These are phyloP conservation scores for Parathielavia hyrcaniae DNA, from an alignment of 495 filamentous ascomycete species.

Conservation along the genomic window DNA sequence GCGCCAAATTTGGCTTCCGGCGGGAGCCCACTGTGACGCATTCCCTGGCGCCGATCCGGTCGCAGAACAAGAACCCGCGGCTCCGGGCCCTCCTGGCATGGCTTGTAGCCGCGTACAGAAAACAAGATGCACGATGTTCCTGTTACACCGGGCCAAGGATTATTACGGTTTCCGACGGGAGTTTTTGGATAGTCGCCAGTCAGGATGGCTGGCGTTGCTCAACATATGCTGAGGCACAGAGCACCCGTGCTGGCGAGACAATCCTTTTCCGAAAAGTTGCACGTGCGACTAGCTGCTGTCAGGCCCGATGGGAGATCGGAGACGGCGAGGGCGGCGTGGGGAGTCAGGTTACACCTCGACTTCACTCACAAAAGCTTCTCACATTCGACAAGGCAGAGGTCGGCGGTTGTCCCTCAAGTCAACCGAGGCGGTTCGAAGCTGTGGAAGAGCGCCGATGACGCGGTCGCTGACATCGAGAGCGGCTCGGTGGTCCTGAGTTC, in stretches of 20 bases:
- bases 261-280: background rate
- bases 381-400: slow-evolving; percentile 19
- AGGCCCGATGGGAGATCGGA: background rate
- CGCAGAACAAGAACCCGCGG: too few species aligned
- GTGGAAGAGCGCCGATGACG: slow-evolving; percentile 52
- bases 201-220: slow-evolving; percentile 4
- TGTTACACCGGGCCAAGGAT: too few species aligned
- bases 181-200: background rate
- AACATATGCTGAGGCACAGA: background rate
- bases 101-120: too few species aligned
- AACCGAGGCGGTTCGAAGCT: slow-evolving; percentile 47
- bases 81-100: too few species aligned
- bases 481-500: slow-evolving; percentile 54
- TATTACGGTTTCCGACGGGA: background rate
- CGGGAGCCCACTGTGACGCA: too few species aligned
- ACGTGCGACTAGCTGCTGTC: background rate
- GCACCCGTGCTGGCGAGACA: slow-evolving; percentile 1
- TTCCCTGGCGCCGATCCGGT: too few species aligned
- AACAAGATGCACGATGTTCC: background rate
- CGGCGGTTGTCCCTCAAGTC: slow-evolving; percentile 26
- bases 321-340: background rate
- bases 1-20: background rate
- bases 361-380: slow-evolving; percentile 20
- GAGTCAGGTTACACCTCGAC: background rate
- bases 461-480: slow-evolving; percentile 53